These are phyloP conservation scores for Hsuehochloa calcarea DNA, from an alignment of 176 grass and related monocot genomes.

Conservation along the genomic window DNA sequence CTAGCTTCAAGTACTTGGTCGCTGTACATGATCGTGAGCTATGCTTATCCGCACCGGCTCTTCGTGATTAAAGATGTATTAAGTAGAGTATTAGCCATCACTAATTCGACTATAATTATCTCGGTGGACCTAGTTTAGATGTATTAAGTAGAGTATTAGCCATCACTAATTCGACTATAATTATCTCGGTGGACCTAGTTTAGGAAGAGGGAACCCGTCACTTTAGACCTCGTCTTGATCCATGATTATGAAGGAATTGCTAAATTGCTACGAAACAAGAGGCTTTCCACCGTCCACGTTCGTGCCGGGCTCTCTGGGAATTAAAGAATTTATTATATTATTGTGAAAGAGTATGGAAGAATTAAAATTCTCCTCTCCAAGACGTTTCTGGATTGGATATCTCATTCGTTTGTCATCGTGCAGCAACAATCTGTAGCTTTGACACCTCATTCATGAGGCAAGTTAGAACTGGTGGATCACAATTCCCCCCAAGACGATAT, in stretches of 20 bases:
- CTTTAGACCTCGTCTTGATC: background rate
- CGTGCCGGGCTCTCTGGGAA: conserved; percentile 1
- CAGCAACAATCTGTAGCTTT: background rate
- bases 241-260: background rate
- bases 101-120: background rate
- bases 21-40: background rate
- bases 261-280: background rate
- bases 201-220: background rate
- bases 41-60: background rate
- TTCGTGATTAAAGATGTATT: background rate
- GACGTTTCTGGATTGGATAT: conserved; percentile 10
- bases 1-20: conserved; percentile 1
- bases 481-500: too few species aligned
- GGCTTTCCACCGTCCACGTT: conserved; percentile 22
- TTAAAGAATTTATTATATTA: background rate
- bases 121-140: background rate
- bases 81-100: background rate
- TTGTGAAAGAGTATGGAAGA: background rate
- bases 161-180: background rate
- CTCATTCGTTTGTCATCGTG: background rate
- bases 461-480: background rate
- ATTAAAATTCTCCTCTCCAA: background rate
- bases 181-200: background rate
- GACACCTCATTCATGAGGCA: background rate
- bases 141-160: background rate